Conservation (phyloP, 345 rosid species). For the Eucalyptus pauciflora region DNA sequence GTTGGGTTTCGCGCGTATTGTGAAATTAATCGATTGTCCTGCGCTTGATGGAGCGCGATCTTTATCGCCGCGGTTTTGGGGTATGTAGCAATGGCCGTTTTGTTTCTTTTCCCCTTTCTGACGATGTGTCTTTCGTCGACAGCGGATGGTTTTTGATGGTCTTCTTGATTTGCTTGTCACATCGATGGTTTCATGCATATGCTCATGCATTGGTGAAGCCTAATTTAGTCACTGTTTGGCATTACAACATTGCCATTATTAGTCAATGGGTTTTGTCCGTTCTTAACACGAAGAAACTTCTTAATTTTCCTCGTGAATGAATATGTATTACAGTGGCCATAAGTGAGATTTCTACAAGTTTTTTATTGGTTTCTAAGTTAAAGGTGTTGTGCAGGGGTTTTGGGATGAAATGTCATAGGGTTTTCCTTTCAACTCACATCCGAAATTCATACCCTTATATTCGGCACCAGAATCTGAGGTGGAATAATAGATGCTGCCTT, state of each 20-base stretch:
- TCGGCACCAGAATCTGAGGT: neutral
- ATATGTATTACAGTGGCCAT: neutral
- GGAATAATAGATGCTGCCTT: neutral
- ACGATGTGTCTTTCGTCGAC: neutral
- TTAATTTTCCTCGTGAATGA: neutral
- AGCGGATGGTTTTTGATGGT: neutral
- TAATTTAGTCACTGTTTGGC: neutral
- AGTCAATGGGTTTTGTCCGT: neutral
- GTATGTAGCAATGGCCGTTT: neutral
- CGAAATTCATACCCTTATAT: neutral
- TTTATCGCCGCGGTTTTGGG: neutral
- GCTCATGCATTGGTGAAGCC: neutral
- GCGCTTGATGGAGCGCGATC: constrained; percentile 1
- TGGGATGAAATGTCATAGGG: neutral
- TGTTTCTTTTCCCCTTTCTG: neutral
- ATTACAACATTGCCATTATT: neutral
- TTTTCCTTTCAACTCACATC: neutral
- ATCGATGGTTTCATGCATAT: neutral
- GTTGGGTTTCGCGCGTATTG: neutral
- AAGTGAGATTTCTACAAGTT: neutral
- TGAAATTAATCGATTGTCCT: neutral
- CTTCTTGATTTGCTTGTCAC: neutral
- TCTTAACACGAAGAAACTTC: neutral
- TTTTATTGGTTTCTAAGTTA: neutral
- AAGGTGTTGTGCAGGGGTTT: neutral